Conservation (phyloP, 2,329 filamentous ascomycete genomes). For the Fusarium transvaalense region DNA sequence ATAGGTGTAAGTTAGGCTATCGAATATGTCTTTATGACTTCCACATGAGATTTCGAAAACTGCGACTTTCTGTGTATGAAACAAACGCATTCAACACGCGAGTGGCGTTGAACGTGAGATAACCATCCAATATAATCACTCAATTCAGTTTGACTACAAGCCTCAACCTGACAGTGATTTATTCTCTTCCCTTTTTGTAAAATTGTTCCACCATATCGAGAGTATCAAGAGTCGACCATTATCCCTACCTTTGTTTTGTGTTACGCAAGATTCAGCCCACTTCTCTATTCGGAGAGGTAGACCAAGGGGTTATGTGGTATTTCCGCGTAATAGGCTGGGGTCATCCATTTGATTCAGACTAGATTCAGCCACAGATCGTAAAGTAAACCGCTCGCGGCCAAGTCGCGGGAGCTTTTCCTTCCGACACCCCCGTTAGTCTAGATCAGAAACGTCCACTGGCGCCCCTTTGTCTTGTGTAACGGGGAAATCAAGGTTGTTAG, state of each 20-base stretch:
- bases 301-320: background rate
- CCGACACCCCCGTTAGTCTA: background rate
- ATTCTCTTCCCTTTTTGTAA: too few species aligned
- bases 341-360: background rate
- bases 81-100: too few species aligned
- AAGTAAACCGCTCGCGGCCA: constrained; percentile 12
- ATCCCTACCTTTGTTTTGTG: background rate
- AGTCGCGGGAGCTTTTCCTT: background rate
- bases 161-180: too few species aligned
- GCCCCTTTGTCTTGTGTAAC: constrained; percentile 7
- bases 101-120: too few species aligned
- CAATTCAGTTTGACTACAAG: too few species aligned
- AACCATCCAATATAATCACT: too few species aligned
- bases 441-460: background rate
- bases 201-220: too few species aligned
- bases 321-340: background rate
- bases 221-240: too few species aligned
- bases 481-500: background rate
- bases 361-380: background rate
- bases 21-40: background rate
- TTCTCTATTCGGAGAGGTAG: background rate
- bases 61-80: too few species aligned
- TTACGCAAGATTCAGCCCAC: background rate
- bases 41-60: background rate
- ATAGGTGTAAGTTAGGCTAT: background rate